Evolutionary conservation across 169 alveolate genomes (phyloP).

Genomic region (Plasmodium sp.): DNA sequence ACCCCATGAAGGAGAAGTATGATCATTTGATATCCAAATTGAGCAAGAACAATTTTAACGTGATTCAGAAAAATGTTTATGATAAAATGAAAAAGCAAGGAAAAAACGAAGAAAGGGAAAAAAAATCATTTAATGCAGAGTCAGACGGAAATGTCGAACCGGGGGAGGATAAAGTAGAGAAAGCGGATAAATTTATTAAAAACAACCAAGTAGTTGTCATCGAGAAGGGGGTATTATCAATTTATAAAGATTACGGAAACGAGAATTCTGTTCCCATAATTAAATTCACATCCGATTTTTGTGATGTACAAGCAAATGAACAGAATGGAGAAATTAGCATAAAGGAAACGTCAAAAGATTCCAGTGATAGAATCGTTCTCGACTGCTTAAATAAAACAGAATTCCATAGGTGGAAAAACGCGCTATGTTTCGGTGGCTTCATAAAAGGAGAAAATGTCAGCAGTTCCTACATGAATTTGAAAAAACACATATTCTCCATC

Average conservation of each 20-base stretch:
- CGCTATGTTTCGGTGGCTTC: constrained; percentile 84
- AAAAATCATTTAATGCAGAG: neutral
- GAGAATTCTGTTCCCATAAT: constrained; percentile 79
- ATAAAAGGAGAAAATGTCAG: constrained; percentile 31
- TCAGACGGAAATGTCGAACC: constrained; percentile 10
- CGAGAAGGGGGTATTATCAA: constrained; percentile 75
- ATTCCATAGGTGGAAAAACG: constrained; percentile 83
- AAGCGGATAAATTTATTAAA: constrained; percentile 32
- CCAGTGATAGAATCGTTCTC: constrained; percentile 74
- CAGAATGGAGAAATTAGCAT: constrained; percentile 74
- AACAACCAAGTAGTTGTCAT: constrained; percentile 81
- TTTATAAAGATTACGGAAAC: constrained; percentile 77
- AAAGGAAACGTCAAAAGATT: constrained; percentile 23
- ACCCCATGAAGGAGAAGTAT: constrained; percentile 59
- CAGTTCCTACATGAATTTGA: constrained; percentile 69
- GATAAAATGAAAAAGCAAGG: constrained; percentile 13
- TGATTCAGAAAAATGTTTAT: constrained; percentile 6
- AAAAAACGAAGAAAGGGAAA: neutral
- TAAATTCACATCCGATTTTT: constrained; percentile 72
- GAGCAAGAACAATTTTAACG: constrained; percentile 32
- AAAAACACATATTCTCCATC: constrained; percentile 83
- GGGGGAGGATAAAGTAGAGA: constrained; percentile 1
- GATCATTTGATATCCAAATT: constrained; percentile 31
- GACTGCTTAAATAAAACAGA: constrained; percentile 81
- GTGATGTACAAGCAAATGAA: constrained; percentile 78